These are phyloP conservation scores for Microdochium bolleyi DNA, from an alignment of 2,329 filamentous ascomycete genomes.

Conservation along the genomic window DNA sequence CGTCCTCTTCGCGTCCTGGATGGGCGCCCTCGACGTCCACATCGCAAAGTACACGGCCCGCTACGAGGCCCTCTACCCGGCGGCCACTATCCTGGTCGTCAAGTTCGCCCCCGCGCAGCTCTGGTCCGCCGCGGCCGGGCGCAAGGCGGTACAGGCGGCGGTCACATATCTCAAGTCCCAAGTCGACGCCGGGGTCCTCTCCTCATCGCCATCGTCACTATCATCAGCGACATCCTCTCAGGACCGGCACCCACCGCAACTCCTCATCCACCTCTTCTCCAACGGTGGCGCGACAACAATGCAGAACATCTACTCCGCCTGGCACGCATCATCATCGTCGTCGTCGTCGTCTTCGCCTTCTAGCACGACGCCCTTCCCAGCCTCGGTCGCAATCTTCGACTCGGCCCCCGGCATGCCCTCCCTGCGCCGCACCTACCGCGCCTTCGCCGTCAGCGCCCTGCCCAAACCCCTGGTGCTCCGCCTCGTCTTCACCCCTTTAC, in stretches of 20 bases:
- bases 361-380: constrained; percentile 22
- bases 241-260: constrained; percentile 21
- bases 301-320: constrained; percentile 26
- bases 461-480: constrained; percentile 19
- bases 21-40: constrained; percentile 20
- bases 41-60: constrained; percentile 23
- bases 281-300: constrained; percentile 41
- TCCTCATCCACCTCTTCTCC: constrained; percentile 43
- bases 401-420: constrained; percentile 38
- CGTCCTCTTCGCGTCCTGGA: constrained; percentile 24
- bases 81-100: constrained; percentile 28
- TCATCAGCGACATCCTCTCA: background rate
- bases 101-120: constrained; percentile 29
- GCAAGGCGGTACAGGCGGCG: constrained; percentile 26
- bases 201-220: constrained; percentile 1
- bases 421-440: constrained; percentile 28
- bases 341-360: constrained; percentile 6
- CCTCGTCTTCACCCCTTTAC: constrained; percentile 20
- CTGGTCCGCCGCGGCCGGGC: constrained; percentile 21
- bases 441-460: constrained; percentile 23
- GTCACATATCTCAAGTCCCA: constrained; percentile 27
- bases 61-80: constrained; percentile 20
- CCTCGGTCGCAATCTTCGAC: constrained; percentile 36
- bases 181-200: constrained; percentile 12
- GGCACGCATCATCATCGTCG: constrained; percentile 13